Evolutionary conservation across 2,329 filamentous ascomycete genomes (phyloP).

Genomic region (Xylaria sp.): DNA sequence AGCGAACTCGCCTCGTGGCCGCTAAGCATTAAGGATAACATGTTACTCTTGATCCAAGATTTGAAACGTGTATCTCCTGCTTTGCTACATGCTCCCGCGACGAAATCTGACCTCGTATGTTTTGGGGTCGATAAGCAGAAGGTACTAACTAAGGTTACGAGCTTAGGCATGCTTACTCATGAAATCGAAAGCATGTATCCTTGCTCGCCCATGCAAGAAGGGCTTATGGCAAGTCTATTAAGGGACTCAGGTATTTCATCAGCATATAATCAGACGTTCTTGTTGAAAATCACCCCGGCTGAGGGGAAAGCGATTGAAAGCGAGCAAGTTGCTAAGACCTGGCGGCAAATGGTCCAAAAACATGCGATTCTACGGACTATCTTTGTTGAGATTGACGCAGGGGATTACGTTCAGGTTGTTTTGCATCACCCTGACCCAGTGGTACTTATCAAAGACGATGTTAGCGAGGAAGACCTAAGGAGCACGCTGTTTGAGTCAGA

Average conservation of each 20-base stretch:
- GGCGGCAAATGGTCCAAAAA: constrained; percentile 20
- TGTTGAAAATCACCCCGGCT: constrained; percentile 10
- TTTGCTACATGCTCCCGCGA: neutral
- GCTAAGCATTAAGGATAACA: neutral
- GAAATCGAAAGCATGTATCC: constrained; percentile 26
- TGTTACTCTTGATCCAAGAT: constrained; percentile 3
- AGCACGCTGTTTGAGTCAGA: constrained; percentile 22
- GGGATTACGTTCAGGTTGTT: constrained; percentile 24
- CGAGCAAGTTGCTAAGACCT: constrained; percentile 16
- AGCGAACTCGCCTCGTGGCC: constrained; percentile 18
- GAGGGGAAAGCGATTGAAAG: constrained; percentile 1
- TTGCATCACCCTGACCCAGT: constrained; percentile 15
- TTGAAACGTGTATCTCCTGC: neutral
- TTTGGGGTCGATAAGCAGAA: constrained; percentile 14
- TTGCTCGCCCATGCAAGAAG: constrained; percentile 25
- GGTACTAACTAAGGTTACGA: constrained; percentile 1
- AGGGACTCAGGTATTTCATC: constrained; percentile 11
- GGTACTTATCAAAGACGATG: constrained; percentile 5
- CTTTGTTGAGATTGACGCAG: constrained; percentile 23
- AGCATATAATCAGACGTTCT: constrained; percentile 23
- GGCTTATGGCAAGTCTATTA: constrained; percentile 24
- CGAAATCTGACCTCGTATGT: neutral
- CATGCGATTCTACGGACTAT: constrained; percentile 26
- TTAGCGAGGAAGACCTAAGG: constrained; percentile 9
- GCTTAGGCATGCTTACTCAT: constrained; percentile 2